phyloP scores from a whole-genome alignment of 257 asterid species.

The Thymus mandschuricus region DNA sequence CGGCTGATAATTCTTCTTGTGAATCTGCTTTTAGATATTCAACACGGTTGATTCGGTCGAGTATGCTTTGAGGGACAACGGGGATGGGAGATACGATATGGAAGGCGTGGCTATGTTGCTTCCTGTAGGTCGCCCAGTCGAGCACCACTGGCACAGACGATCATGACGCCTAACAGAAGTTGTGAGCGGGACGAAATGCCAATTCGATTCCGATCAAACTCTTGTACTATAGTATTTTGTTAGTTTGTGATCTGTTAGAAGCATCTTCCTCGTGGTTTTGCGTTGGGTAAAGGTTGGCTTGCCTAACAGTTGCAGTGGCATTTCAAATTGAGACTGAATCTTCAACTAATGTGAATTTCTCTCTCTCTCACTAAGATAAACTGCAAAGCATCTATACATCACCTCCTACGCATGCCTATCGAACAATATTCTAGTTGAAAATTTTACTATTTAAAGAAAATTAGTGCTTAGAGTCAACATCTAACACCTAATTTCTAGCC shows the following conservation, averaged over 20 bases:
- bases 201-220: background rate
- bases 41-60: slow-evolving; percentile 80
- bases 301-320: background rate
- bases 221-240: background rate
- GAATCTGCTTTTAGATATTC: slow-evolving; percentile 57
- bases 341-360: background rate
- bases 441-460: background rate
- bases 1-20: slow-evolving; percentile 17
- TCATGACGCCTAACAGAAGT: background rate
- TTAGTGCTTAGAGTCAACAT: slow-evolving; percentile 1
- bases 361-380: background rate
- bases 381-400: background rate
- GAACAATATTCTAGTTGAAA: background rate
- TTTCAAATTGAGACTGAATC: background rate
- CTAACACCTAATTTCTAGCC: background rate
- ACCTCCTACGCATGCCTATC: background rate
- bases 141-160: slow-evolving; percentile 45
- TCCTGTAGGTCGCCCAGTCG: slow-evolving; percentile 66
- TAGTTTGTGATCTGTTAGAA: background rate
- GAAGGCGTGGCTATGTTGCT: slow-evolving; percentile 51
- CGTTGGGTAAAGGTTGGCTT: background rate
- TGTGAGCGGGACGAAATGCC: background rate
- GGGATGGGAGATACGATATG: background rate
- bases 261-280: background rate
- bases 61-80: slow-evolving; percentile 74